Conservation (phyloP, 352 stramenopile genomes). For the Phytophthora sp. region DNA sequence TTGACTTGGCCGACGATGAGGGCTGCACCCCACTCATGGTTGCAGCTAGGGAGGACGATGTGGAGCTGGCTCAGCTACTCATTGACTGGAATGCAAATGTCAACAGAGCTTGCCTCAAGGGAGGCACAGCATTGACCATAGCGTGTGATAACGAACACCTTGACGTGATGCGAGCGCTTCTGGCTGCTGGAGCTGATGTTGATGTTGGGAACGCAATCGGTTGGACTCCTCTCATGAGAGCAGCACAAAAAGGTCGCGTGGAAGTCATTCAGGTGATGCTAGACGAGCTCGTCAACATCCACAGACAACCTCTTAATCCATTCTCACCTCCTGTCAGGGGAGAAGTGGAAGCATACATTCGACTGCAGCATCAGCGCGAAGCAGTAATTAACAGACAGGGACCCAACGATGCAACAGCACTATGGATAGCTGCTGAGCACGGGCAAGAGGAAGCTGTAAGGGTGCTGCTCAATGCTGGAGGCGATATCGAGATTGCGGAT, state of each 20-base stretch:
- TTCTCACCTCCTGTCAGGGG: background rate
- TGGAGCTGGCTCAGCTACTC: constrained; percentile 20
- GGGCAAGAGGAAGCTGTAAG: constrained; percentile 14
- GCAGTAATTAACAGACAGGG: constrained; percentile 16
- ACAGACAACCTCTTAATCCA: background rate
- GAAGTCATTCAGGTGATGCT: constrained; percentile 26
- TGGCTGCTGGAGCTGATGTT: constrained; percentile 26
- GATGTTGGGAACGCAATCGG: constrained; percentile 22
- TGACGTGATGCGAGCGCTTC: constrained; percentile 15
- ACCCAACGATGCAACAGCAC: constrained; percentile 11
- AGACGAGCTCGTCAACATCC: constrained; percentile 22
- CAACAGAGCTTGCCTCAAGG: constrained; percentile 10
- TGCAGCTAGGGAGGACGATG: constrained; percentile 17
- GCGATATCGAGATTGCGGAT: constrained; percentile 11
- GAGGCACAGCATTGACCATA: constrained; percentile 23
- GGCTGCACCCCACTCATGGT: constrained; percentile 39
- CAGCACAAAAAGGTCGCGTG: constrained; percentile 25
- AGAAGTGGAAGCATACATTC: constrained; percentile 9
- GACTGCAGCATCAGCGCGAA: constrained; percentile 14
- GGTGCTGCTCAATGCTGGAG: constrained; percentile 17
- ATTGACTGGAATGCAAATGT: constrained; percentile 25
- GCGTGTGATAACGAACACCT: constrained; percentile 24
- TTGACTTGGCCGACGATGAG: constrained; percentile 24
- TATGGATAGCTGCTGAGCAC: constrained; percentile 23
- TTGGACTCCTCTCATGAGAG: constrained; percentile 34